Evolutionary conservation across 2,329 filamentous ascomycete species (phyloP), one percentile per base, ranked within the genome.

Genomic region (Trematosphaeria pertusa): DNA sequence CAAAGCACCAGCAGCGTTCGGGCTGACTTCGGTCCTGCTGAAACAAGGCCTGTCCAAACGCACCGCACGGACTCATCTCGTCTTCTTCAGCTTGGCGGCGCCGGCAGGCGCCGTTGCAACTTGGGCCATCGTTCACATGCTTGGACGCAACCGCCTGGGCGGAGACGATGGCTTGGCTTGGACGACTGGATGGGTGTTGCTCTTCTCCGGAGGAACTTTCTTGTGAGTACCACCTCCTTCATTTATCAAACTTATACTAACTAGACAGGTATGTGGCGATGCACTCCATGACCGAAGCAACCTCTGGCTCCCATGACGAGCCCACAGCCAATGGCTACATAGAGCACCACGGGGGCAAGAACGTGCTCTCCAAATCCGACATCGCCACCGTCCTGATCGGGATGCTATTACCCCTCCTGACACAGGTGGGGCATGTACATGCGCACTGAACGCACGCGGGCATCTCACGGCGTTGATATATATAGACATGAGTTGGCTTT

Each of bases 161-260:
- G 80, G 78, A 42, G 83, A 86, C 40, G 81, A 84, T 37, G 78
- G 80, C 15, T 85, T 89, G 46, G 84, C 86, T 61, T 97, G 91
- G 86, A 92, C 89, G 78, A 97, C 93, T 0, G 94, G 94, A 18
- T 90, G 96, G 79, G 76, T 97, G 33, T 77, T 99, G 7, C 77
- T 97, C n/a, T 99, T 99, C 69, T 96, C 91, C 0, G 94, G 88
- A 0, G 94, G 94, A 12, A 99, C 94, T 0, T 99, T 99, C 67
- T 74, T 99, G 87, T 97, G 76, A 82, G 89, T 79, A 8, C 2
- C 3, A 15, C 11, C 11, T n/a, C 14, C 6, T 5, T 3, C 14
- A n/a, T 14, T 28, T 9, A 44, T 5, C 8, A n/a, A 38, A 15
- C 24, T 19, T 37, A 36, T 22, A 46, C 61, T 67, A 52, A 72